A percentile compares a stretch with the other conserved stretches of the same genome.
Evolutionary conservation across 208 protist species (phyloP).

Genomic region (Crithidia bombi): DNA sequence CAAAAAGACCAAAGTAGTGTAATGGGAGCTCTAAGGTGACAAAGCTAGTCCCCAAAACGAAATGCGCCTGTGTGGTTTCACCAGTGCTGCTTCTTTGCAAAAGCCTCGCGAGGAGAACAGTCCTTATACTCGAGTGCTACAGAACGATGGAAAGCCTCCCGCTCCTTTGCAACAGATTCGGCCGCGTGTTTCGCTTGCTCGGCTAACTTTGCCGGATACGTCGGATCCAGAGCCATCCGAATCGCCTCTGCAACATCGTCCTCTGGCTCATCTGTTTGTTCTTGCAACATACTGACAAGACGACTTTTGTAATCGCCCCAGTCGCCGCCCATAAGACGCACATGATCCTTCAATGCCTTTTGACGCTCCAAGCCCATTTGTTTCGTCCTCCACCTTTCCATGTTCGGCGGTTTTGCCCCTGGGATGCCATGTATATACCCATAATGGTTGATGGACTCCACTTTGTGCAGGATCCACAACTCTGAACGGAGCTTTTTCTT

Average conservation of each 20-base stretch:
- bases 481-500: slow-evolving; percentile 75
- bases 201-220: slow-evolving; percentile 74
- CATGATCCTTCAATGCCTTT: slow-evolving; percentile 53
- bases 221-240: slow-evolving; percentile 86
- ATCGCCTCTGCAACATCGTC: slow-evolving; percentile 83
- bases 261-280: slow-evolving; percentile 74
- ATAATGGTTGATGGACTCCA: slow-evolving; percentile 76
- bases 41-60: no score
- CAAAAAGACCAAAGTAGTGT: no score
- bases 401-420: slow-evolving; percentile 67
- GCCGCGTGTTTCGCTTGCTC: slow-evolving; percentile 42
- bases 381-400: slow-evolving; percentile 33
- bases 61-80: neutral
- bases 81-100: slow-evolving; percentile 40
- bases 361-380: slow-evolving; percentile 33
- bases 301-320: slow-evolving; percentile 88
- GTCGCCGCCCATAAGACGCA: slow-evolving; percentile 78
- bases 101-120: slow-evolving; percentile 66
- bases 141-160: slow-evolving; percentile 60
- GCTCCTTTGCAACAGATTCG: slow-evolving; percentile 47
- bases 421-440: slow-evolving; percentile 88
- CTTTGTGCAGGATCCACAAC: slow-evolving; percentile 86
- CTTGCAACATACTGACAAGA: slow-evolving; percentile 72
- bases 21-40: no score
- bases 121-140: slow-evolving; percentile 46